phyloP scores from a whole-genome alignment of 2,329 filamentous ascomycete genomes.

The Epicoccum sorghinum region DNA sequence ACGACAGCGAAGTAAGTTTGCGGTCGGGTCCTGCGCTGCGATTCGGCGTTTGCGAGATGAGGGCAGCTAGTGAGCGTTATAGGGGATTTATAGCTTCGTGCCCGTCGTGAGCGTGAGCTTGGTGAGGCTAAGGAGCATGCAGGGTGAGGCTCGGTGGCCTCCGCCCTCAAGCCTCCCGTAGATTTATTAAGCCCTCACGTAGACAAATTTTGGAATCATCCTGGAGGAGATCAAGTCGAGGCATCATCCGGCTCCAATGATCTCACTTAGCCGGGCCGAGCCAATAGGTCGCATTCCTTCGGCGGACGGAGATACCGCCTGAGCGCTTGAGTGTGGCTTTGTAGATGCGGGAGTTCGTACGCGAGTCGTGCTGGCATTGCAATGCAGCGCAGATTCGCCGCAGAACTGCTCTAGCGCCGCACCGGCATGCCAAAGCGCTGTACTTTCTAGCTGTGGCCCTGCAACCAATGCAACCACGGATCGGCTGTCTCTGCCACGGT shows the following conservation, averaged over 20 bases:
- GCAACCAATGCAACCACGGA: slow-evolving; percentile 9
- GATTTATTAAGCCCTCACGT: slow-evolving; percentile 36
- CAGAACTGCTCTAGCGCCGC: slow-evolving; percentile 12
- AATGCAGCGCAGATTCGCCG: background rate
- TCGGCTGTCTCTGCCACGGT: slow-evolving; percentile 4
- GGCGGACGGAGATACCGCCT: slow-evolving; percentile 18
- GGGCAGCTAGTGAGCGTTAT: slow-evolving; percentile 22
- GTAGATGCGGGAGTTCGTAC: slow-evolving; percentile 14
- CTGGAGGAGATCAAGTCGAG: slow-evolving; percentile 41
- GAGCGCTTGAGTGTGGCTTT: slow-evolving; percentile 19
- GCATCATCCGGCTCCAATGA: slow-evolving; percentile 31
- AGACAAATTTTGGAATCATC: slow-evolving; percentile 39
- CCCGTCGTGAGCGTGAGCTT: background rate
- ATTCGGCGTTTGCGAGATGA: slow-evolving; percentile 21
- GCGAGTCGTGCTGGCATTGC: slow-evolving; percentile 12
- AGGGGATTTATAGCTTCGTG: slow-evolving; percentile 36
- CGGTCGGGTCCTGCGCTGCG: slow-evolving; percentile 17
- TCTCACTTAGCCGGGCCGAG: slow-evolving; percentile 28
- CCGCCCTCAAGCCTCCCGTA: slow-evolving; percentile 32
- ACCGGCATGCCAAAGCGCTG: slow-evolving; percentile 7
- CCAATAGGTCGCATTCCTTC: slow-evolving; percentile 28
- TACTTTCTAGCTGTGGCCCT: slow-evolving; percentile 8
- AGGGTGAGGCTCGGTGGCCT: slow-evolving; percentile 39
- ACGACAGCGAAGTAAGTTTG: slow-evolving; percentile 17
- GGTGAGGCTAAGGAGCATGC: slow-evolving; percentile 15